Evolutionary conservation across 345 rosid genomes (phyloP), one percentile per base, ranked within the genome.

Genomic region (Xanthoceras sorbifolium): DNA sequence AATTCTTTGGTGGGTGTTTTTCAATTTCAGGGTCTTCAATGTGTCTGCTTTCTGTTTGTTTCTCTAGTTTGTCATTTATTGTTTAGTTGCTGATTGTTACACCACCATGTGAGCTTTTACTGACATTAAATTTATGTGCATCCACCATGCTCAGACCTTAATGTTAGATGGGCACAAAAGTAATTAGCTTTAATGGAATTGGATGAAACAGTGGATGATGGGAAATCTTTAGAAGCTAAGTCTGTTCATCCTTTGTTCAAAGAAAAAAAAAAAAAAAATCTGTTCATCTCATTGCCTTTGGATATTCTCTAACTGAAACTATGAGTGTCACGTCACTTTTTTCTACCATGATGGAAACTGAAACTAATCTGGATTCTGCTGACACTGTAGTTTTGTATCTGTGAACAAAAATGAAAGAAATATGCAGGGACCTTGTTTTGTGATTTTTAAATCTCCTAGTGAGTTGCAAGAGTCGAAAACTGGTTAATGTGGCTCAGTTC

Each of bases 11-110:
- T 66, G 70, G 70, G 25, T 36, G 23, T 1, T 66, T 22, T 40
- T 36, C 25, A 26, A 3, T 46, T 69, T 50, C 42, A 52, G 61
- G 17, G 25, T 12, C 31, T 42, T 18, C 18, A 42, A 29, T 29
- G 12, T 62, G 42, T n/a, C 6, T 73, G 67, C 57, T 61, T 28
- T 42, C 26, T 28, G 6, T 60, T 62, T 73, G 11, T 44, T 22
- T 46, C n/a, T 61, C 38, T 22, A 28, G 34, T 34, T 5, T 32
- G 32, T 66, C 78, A 75, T 65, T 75, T 22, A 52, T 50, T 52
- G 36, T 52, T 65, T 75, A 5, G 64, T 74, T 64, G 70, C 28
- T 64, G 63, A n/a, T 34, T 74, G 62, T 65, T 64, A 23, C 14
- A 26, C 10, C 23, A 38, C 52, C 52, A 36, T 75, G 71, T 62